Conservation (phyloP, 2,329 filamentous ascomycete genomes). For the Neoscytalidium dimidiatum region DNA sequence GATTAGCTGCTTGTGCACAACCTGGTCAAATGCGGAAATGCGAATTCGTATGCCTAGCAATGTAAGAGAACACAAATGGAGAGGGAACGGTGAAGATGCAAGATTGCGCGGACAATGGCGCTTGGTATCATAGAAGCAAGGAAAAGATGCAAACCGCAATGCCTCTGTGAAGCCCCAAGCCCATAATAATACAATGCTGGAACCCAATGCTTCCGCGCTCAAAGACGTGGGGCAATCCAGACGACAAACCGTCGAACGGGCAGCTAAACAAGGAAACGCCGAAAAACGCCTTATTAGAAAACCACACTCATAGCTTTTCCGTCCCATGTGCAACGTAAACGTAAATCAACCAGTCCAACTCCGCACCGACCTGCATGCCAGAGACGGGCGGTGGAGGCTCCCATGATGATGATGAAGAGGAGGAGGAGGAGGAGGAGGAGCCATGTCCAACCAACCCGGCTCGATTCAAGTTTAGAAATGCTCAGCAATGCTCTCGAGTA, state of each 20-base stretch:
- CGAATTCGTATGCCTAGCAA: background rate
- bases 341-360: background rate
- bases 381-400: too few relatives aligned
- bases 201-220: background rate
- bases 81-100: background rate
- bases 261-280: background rate
- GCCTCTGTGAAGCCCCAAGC: constrained; percentile 7
- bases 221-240: background rate
- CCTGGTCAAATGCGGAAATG: background rate
- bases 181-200: constrained; percentile 5
- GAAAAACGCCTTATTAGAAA: too few relatives aligned
- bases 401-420: too few relatives aligned
- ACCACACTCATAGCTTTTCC: constrained; percentile 9
- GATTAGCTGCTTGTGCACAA: background rate
- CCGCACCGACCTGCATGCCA: too few relatives aligned
- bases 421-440: too few relatives aligned
- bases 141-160: constrained; percentile 3
- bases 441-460: background rate
- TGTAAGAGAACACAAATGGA: background rate
- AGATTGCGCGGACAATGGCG: constrained; percentile 6
- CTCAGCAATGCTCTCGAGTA: constrained; percentile 38
- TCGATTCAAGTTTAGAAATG: constrained; percentile 24
- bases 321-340: background rate
- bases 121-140: constrained; percentile 12
- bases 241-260: background rate